Evolutionary conservation across 2,329 filamentous ascomycete species (phyloP).

Genomic region (Zelopaecilomyces penicillatus): DNA sequence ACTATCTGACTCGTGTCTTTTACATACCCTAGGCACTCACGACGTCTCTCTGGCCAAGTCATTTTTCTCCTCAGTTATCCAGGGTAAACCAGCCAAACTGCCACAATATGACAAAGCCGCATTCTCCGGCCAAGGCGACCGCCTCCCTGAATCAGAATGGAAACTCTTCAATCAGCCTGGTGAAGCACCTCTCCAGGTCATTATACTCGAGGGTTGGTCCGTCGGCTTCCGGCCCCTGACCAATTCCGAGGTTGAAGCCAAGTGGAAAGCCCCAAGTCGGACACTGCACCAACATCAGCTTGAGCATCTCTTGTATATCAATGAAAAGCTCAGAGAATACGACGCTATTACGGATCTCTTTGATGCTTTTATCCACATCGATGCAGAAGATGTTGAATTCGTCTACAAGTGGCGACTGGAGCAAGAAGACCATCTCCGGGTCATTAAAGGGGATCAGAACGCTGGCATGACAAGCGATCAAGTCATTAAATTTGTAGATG

Average conservation of each 20-base stretch:
- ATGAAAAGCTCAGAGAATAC: slow-evolving; percentile 39
- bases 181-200: slow-evolving; percentile 46
- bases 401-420: slow-evolving; percentile 81
- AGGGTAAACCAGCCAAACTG: slow-evolving; percentile 44
- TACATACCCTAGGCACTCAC: slow-evolving; percentile 47
- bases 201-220: slow-evolving; percentile 88
- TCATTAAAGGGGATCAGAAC: slow-evolving; percentile 44
- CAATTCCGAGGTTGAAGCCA: slow-evolving; percentile 41
- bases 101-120: slow-evolving; percentile 80
- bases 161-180: slow-evolving; percentile 43
- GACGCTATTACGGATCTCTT: slow-evolving; percentile 41
- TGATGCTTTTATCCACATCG: slow-evolving; percentile 49
- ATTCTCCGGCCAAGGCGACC: slow-evolving; percentile 68
- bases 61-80: slow-evolving; percentile 53
- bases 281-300: slow-evolving; percentile 40
- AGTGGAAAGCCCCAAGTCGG: slow-evolving; percentile 42
- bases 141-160: slow-evolving; percentile 56
- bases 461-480: slow-evolving; percentile 76
- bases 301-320: slow-evolving; percentile 42
- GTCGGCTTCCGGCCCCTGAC: slow-evolving; percentile 67
- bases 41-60: slow-evolving; percentile 57
- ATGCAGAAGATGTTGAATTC: slow-evolving; percentile 63
- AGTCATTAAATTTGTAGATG: slow-evolving; percentile 64
- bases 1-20: neutral
- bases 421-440: slow-evolving; percentile 66